Evolutionary conservation across 371 early-diverging fungal genomes (phyloP).

Genomic region (Mucor plumbeus): DNA sequence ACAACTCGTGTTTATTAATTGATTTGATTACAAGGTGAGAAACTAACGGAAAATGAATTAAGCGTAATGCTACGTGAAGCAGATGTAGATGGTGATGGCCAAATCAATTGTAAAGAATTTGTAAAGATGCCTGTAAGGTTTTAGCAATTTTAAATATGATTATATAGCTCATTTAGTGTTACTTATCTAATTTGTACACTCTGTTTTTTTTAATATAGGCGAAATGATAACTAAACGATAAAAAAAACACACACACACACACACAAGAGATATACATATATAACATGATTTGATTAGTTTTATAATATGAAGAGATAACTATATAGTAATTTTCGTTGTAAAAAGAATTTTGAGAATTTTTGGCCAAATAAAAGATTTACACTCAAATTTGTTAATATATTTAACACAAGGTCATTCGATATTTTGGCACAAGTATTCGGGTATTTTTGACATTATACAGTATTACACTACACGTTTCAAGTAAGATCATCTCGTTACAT

Average conservation of each 20-base stretch:
- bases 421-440: too few relatives aligned
- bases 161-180: conserved; percentile 15
- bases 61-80: conserved; percentile 85
- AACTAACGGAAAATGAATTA: conserved; percentile 78
- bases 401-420: neutral
- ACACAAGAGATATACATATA: neutral
- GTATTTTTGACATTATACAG: neutral
- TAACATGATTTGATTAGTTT: neutral
- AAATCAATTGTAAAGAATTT: conserved; percentile 92
- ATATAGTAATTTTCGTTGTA: neutral
- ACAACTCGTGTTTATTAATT: neutral
- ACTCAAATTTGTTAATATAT: neutral
- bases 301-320: neutral
- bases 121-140: conserved; percentile 82
- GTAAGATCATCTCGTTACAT: too few relatives aligned
- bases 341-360: neutral
- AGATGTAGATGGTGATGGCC: conserved; percentile 84
- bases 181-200: neutral
- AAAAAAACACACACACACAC: too few relatives aligned
- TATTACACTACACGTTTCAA: neutral
- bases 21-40: conserved; percentile 58
- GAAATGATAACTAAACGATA: neutral
- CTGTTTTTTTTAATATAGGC: neutral
- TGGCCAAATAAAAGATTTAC: neutral
- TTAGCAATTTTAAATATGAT: neutral